Base-by-base conservation (phyloP, 2,329 filamentous ascomycete genomes). In the Zarea fungicola region DNA sequence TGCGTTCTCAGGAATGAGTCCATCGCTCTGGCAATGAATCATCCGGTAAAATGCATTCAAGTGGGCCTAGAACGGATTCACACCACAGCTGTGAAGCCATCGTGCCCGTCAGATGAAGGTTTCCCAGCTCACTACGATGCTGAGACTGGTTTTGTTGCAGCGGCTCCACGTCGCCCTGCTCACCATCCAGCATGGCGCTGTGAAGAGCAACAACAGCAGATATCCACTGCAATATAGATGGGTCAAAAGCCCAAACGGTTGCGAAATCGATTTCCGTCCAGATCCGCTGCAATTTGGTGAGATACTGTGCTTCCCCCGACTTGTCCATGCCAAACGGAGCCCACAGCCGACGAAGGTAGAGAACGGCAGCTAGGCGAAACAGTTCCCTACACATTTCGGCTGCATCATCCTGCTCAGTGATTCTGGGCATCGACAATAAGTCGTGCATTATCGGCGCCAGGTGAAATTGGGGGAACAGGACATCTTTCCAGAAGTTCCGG, bases 401-500 rank as follows among this genome's bases (percentile, higher is more conserved):
- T 19, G 14, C 25, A 13, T 11, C 18, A 18, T 14, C n/a, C 18
- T 25, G 7, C 16, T 16, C 7, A 13, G 9, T 10, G 21, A 19
- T 11, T 9, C 40, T 21, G 3, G 40, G 26, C 25, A 31, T 42
- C 6, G 23, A 19, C 5, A 42, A 26, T 14, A 42, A 10, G n/a
- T 28, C 16, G 14, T 42, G 25, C 16, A 42, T 9, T 5, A 42
- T 28, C 23, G 40, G 40, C 25, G 29, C 25, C 4, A 42, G 25
- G 40, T 42, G 19, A n/a, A 42, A 42, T 19, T 42, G 40, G 5
- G 25, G n/a, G 31, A 42, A 42, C 4, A 42, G 25, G 16, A 42
- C 40, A 16, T 31, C 22, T 21, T n/a, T n/a, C 40, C 40, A 42
- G 9, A 42, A n/a, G 4, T 37, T 10, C 18, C 22, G 18, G n/a